A percentile compares a stretch with the other conserved stretches of the same genome.
Evolutionary conservation across 768 basidiomycete genomes (phyloP).

Genomic region (Agrocybe praecox): DNA sequence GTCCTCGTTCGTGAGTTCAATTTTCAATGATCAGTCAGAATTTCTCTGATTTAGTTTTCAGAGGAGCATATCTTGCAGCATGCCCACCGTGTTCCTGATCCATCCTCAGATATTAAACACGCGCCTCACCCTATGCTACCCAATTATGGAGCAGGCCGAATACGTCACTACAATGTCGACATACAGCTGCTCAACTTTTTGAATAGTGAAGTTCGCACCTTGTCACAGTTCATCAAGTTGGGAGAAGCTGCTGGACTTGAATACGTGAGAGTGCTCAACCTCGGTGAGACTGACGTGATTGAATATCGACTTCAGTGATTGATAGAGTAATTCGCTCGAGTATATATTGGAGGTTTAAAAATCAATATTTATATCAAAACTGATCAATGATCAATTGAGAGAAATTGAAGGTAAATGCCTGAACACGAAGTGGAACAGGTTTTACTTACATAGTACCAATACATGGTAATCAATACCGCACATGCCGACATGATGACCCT

Average conservation of each 20-base stretch:
- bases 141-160: background rate
- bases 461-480: too few species aligned
- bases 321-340: too few species aligned
- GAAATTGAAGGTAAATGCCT: too few species aligned
- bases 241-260: conserved; percentile 32
- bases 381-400: too few species aligned
- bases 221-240: conserved; percentile 39
- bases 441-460: too few species aligned
- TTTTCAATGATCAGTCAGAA: background rate
- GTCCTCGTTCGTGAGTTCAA: conserved; percentile 34
- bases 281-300: conserved; percentile 34
- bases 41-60: background rate
- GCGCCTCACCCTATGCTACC: background rate
- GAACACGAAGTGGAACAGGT: too few species aligned
- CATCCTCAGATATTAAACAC: background rate
- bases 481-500: too few species aligned
- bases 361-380: too few species aligned
- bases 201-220: conserved; percentile 45
- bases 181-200: conserved; percentile 42
- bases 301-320: conserved; percentile 20
- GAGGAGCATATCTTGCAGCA: background rate
- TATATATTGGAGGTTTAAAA: too few species aligned
- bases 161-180: conserved; percentile 33
- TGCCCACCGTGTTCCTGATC: background rate
- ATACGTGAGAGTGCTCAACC: conserved; percentile 38